Evolutionary conservation across 2,329 filamentous ascomycete genomes (phyloP), one percentile per base, ranked within the genome.

Genomic region (Sarocladiaceae sp.): DNA sequence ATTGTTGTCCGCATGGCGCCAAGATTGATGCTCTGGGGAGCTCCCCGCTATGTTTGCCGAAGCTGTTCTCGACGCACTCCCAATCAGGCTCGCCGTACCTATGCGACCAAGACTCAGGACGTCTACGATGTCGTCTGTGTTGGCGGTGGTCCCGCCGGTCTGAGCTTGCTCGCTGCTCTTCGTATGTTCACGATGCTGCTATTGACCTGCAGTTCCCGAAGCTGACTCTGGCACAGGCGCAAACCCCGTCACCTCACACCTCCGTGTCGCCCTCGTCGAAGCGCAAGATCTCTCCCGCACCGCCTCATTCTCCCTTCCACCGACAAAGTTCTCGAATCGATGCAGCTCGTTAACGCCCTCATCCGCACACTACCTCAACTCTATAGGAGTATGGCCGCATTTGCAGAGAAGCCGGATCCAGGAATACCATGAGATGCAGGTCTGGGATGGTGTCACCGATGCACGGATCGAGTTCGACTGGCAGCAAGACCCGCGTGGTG

Each of bases 81-180:
- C 51, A 61, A 59, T 35, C 69, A 69, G 54, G 56, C 63, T 23
- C 66, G 65, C 54, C 65, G 75, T 54, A 59, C 68, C 35, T 80
- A 75, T 54, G 66, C 75, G 22, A 74, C 67, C 39, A 56, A 66
- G 12, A 61, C 69, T 11, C 82, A 84, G 11, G 88, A 95, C 58
- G 84, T 96, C 62, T 97, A 94, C 74, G 91, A 96, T 79, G 87
- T 96, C 28, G 90, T 96, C 56, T 94, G 90, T 62, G 87, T 96
- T 51, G 91, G 91, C 55, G 92, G 91, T 56, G 91, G 92, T 4
- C 91, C 92, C 22, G 91, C 91, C 40, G 93, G 93, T 52, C 77
- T 99, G 53, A 95, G 90, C 62, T 79, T 95, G 28, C 72, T 92
- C 52, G 82, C 88, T 55, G 87, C 88, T 59, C 77, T 94, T 39